Evolutionary conservation across 768 basidiomycete species (phyloP).

Genomic region (Albatrellus ellisii): DNA sequence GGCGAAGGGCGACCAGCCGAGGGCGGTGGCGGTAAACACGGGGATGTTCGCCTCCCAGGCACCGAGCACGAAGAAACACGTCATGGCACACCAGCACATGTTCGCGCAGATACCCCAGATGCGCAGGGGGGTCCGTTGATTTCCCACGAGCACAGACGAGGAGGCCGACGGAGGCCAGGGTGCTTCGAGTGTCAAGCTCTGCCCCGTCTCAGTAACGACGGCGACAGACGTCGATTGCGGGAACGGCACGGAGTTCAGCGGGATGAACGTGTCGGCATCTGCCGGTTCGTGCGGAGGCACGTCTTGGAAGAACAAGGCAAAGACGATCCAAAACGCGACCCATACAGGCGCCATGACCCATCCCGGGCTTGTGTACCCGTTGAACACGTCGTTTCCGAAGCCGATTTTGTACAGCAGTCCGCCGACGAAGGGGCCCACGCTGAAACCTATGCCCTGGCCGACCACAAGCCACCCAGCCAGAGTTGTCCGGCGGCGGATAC

Average conservation of each 20-base stretch:
- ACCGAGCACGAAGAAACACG: constrained; percentile 57
- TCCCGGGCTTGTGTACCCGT: constrained; percentile 53
- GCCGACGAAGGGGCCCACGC: constrained; percentile 48
- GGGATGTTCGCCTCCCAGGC: constrained; percentile 61
- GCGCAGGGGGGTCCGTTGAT: constrained; percentile 10
- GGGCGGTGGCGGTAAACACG: constrained; percentile 36
- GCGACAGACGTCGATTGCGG: background rate
- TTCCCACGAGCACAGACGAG: constrained; percentile 6
- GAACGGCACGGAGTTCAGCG: background rate
- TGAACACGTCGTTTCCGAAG: constrained; percentile 42
- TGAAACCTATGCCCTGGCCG: constrained; percentile 49
- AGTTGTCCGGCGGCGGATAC: constrained; percentile 46
- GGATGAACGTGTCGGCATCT: background rate
- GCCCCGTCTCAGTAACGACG: background rate
- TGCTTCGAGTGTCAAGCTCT: background rate
- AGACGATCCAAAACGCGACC: constrained; percentile 34
- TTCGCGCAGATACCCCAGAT: constrained; percentile 44
- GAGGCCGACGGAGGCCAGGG: background rate
- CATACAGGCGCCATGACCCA: constrained; percentile 51
- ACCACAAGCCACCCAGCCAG: constrained; percentile 51
- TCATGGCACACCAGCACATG: constrained; percentile 64
- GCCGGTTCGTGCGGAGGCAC: constrained; percentile 12
- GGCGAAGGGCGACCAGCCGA: constrained; percentile 46
- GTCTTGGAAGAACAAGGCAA: constrained; percentile 21
- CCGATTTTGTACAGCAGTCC: constrained; percentile 51